Conservation (phyloP, 257 asterid species). For the Primulina eburnea region DNA sequence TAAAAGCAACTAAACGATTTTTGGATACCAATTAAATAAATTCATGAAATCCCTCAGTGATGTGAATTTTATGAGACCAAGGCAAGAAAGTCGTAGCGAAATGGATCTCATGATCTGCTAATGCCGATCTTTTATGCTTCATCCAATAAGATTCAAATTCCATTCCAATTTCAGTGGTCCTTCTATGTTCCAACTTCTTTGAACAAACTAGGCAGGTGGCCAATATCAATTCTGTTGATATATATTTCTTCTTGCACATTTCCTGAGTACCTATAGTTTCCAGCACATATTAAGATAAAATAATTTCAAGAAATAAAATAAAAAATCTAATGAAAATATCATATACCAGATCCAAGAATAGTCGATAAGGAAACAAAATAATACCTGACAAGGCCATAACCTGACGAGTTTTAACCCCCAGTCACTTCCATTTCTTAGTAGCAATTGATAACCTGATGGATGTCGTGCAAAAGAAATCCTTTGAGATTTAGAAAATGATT, state of each 20-base stretch:
- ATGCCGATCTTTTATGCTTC: constrained; percentile 45
- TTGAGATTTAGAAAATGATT: constrained; percentile 12
- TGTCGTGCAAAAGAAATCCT: background rate
- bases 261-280: constrained; percentile 44
- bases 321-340: background rate
- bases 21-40: constrained; percentile 38
- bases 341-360: background rate
- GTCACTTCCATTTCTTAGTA: constrained; percentile 52
- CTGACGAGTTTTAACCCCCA: constrained; percentile 50
- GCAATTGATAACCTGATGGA: constrained; percentile 32
- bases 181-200: constrained; percentile 27
- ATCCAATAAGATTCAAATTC: constrained; percentile 57
- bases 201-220: constrained; percentile 20
- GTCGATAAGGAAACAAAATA: background rate
- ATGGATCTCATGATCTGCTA: constrained; percentile 46
- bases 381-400: constrained; percentile 70
- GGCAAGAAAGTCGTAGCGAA: constrained; percentile 59
- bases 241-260: constrained; percentile 39
- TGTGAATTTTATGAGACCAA: constrained; percentile 71
- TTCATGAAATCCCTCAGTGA: constrained; percentile 65
- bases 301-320: background rate
- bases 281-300: constrained; percentile 5
- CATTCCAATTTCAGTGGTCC: constrained; percentile 47
- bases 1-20: constrained; percentile 17
- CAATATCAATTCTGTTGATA: constrained; percentile 24